Evolutionary conservation across 768 basidiomycete species (phyloP).

Genomic region (Trichaptum fuscoviolaceum): DNA sequence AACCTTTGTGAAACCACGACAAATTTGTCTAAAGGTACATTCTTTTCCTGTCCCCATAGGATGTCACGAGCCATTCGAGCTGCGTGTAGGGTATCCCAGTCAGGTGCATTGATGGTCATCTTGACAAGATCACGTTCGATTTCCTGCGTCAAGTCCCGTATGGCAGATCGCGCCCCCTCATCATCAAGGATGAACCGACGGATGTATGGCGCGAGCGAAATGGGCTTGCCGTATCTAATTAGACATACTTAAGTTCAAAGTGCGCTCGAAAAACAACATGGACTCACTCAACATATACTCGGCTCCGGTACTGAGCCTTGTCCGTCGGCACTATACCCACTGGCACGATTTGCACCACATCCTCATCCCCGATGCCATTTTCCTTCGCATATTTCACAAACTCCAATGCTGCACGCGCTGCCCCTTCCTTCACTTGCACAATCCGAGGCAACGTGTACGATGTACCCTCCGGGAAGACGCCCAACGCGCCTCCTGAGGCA

Average conservation of each 20-base stretch:
- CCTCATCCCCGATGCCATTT: conserved; percentile 18
- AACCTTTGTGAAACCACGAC: conserved; percentile 55
- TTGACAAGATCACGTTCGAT: conserved; percentile 44
- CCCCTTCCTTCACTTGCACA: conserved; percentile 52
- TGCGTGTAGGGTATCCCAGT: conserved; percentile 64
- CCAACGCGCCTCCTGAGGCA: conserved; percentile 49
- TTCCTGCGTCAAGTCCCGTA: conserved; percentile 49
- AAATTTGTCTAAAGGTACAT: conserved; percentile 44
- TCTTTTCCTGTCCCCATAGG: conserved; percentile 45
- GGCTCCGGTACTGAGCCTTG: conserved; percentile 58
- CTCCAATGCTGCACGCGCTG: conserved; percentile 69
- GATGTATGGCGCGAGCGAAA: conserved; percentile 32
- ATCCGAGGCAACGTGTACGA: conserved; percentile 44
- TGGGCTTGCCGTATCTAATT: conserved; percentile 49
- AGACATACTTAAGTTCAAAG: neutral
- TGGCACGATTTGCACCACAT: conserved; percentile 48
- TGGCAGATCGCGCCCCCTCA: conserved; percentile 41
- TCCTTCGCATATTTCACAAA: conserved; percentile 43
- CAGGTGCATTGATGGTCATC: conserved; percentile 59
- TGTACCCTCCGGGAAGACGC: conserved; percentile 65
- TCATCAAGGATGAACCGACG: conserved; percentile 30
- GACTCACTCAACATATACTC: conserved; percentile 30
- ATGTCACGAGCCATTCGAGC: conserved; percentile 54
- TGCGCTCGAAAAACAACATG: neutral
- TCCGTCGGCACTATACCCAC: conserved; percentile 68